Base-by-base conservation (phyloP, 129 eudicot species). In the Artemisia argyi region DNA sequence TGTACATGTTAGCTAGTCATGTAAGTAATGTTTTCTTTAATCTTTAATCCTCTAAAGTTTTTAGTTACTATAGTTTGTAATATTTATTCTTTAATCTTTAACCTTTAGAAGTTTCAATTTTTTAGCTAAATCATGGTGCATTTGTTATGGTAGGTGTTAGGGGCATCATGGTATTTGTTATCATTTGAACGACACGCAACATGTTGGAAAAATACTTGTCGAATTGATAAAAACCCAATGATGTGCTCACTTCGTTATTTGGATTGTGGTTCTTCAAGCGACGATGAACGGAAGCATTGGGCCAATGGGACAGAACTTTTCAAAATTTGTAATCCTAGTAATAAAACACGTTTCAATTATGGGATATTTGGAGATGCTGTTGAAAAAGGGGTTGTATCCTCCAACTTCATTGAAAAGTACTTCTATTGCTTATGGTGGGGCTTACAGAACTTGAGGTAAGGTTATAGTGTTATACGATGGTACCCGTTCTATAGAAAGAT, bases 351-450 rank as follows among this genome's bases (percentile, higher is more conserved):
- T 75, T 92, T 87, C 59, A 80, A 85, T 3, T 87, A 85, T 54
- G 98, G 98, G 65, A 87, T 92, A 71, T 92, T 85, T 78, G 86
- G 85, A 75, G 83, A 83, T 68, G 98, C 96, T 5, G 82, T 89
- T 51, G 73, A 73, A 10, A 85, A 92, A 72, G 68, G 83, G 5
- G 98, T 85, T 60, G 88, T 87, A n/a, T 87, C 92, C 19, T 61
- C 88, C 24, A 24, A 65, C 58, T 92, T 92, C 69, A 46, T 89
- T 35, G 91, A 89, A 72, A 92, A 89, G 72, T 92, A 81, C 82
- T 89, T 92, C 74, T 92, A 92, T 74, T 92, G 98, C 73, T 79
- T 92, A 59, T 92, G 98, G 98, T 92, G 98, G 98, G 98, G 98
- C 26, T 69, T 92, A 65, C 96, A 89, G 14, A 86, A 89, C 73